Percentiles rank a stretch among this genome's conserved stretches.
Evolutionary conservation across 2,329 filamentous ascomycete species (phyloP).

Genomic region (Diplodia sapinea): DNA sequence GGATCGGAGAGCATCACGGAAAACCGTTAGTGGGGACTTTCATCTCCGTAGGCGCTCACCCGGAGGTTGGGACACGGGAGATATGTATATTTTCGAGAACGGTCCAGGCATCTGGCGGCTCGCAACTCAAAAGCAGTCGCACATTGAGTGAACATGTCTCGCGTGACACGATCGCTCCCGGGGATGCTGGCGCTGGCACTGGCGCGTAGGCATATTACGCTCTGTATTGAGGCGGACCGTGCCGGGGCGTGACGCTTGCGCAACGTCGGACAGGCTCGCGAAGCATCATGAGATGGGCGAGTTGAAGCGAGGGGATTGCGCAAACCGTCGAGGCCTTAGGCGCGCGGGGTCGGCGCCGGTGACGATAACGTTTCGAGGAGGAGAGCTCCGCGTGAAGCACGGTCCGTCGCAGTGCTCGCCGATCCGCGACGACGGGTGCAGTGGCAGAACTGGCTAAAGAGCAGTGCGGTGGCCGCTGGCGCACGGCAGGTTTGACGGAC

Average conservation of each 20-base stretch:
- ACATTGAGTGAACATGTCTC: background rate
- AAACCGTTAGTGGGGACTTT: constrained; percentile 10
- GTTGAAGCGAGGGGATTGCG: background rate
- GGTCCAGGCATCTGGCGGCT: constrained; percentile 2
- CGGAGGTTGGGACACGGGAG: constrained; percentile 6
- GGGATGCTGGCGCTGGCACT: background rate
- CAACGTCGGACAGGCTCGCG: constrained; percentile 27
- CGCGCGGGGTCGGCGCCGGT: background rate
- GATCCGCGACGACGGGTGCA: constrained; percentile 2
- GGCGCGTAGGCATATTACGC: constrained; percentile 18
- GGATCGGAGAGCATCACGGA: background rate
- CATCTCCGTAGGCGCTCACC: constrained; percentile 24
- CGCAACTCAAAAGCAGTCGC: constrained; percentile 15
- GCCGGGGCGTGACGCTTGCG: constrained; percentile 18
- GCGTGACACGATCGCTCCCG: constrained; percentile 11
- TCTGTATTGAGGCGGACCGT: background rate
- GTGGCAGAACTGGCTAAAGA: constrained; percentile 6
- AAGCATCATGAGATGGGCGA: constrained; percentile 9
- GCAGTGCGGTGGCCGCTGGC: constrained; percentile 12
- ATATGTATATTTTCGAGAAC: constrained; percentile 7
- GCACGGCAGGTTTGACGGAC: constrained; percentile 20
- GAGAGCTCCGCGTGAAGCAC: background rate
- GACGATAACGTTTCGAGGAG: background rate
- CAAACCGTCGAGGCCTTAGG: background rate
- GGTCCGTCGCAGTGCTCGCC: constrained; percentile 5